Evolutionary conservation across 2,329 filamentous ascomycete species (phyloP), one percentile per base, ranked within the genome.

Genomic region (Aspergillus cejpii): DNA sequence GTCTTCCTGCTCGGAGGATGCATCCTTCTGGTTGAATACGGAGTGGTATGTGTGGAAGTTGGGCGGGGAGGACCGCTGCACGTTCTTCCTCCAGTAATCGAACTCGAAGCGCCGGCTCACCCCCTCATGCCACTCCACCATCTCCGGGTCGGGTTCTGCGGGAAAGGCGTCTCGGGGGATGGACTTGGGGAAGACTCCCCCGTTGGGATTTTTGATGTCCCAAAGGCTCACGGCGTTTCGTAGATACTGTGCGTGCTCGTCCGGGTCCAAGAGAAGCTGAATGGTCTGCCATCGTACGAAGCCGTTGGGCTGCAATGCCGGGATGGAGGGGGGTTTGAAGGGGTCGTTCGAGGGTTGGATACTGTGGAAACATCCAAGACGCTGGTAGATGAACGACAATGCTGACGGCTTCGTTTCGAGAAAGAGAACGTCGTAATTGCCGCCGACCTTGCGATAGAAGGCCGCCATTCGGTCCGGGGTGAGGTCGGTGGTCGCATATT

Each of bases 281-380:
- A 97, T 85, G 0, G 87, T 88, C 71, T 95, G 85, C 91, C 91
- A 98, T 63, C 87, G 83, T 34, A 91, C 86, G 65, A 94, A 98
- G 31, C 92, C 92, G 59, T 81, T 79, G 0, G 78, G 74, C 27
- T 91, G 94, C 44, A 98, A 71, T 11, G 89, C 87, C 0, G 92
- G 92, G 33, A 96, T 78, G 0, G 78, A 81, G 0, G 91, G 92
- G 0, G 82, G 74, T 3, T 77, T 78, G 63, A 86, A 96, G 51
- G 87, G 77, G 29, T 80, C 78, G 38, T 67, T 65, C 1, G 80
- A 79, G 1, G 87, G 87, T 55, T 94, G 86, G 21, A 97, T 75
- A 39, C 81, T 83, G 68, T 97, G 91, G 57, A 89, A 85, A 64
- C 91, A 96, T 55, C 91, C 92, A 41, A 94, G 80, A 6, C 86